Evolutionary conservation across 306 rosid genomes (phyloP).

Genomic region (Cucurbita argyrosperma): DNA sequence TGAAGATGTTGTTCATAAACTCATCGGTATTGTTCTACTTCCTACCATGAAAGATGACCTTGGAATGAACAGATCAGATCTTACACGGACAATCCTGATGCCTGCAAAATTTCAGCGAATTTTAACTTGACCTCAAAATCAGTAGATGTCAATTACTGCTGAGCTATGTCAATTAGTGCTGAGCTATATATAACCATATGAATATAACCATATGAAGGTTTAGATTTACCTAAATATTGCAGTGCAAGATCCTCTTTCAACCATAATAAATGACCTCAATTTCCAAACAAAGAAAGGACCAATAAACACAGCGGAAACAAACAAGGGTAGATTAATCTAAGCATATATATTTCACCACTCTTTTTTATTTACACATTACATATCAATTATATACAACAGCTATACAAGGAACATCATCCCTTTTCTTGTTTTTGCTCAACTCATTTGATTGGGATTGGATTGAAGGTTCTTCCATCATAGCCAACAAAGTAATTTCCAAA

Average conservation of each 20-base stretch:
- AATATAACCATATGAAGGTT: too few species aligned
- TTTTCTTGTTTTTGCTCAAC: neutral
- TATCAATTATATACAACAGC: neutral
- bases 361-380: conserved; percentile 2
- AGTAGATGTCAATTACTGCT: too few species aligned
- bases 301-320: neutral
- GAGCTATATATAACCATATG: too few species aligned
- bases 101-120: too few species aligned
- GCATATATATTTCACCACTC: neutral
- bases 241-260: too few species aligned
- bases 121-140: too few species aligned
- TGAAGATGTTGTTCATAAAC: neutral
- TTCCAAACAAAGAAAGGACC: too few species aligned
- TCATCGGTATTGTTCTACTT: neutral
- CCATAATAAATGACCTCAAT: too few species aligned
- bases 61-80: neutral
- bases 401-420: neutral
- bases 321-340: neutral
- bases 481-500: neutral
- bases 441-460: neutral
- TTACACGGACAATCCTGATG: too few species aligned
- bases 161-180: too few species aligned
- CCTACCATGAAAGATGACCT: neutral
- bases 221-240: too few species aligned
- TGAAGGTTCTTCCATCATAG: neutral